These are phyloP conservation scores for Phytophthora colocasiae DNA, from an alignment of 352 stramenopile species.

Conservation along the genomic window DNA sequence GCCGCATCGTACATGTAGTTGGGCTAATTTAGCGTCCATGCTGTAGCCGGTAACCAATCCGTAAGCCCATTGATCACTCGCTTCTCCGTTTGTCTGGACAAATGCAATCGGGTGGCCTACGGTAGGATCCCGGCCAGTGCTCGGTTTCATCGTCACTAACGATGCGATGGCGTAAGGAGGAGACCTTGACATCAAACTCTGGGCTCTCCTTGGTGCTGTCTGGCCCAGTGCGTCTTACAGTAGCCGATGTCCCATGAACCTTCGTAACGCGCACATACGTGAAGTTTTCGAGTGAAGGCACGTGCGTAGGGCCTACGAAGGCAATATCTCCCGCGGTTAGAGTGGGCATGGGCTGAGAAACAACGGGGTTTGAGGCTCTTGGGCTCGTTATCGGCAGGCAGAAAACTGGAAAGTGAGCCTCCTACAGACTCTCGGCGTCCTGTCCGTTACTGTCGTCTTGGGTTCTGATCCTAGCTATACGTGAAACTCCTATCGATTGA, in stretches of 20 bases:
- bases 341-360: no score
- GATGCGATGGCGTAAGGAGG: constrained; percentile 7
- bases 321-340: not conserved
- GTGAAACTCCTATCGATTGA: no score
- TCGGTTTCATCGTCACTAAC: not conserved
- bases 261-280: constrained; percentile 1
- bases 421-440: no score
- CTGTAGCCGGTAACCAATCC: constrained; percentile 3
- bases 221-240: not conserved
- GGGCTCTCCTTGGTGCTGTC: not conserved
- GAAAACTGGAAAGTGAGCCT: no score
- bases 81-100: not conserved
- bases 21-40: not conserved
- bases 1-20: not conserved
- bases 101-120: constrained; percentile 16
- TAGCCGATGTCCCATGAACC: not conserved
- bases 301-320: constrained; percentile 1
- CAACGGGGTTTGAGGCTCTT: no score
- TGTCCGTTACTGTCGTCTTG: no score
- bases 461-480: no score
- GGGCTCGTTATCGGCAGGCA: no score
- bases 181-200: constrained; percentile 9
- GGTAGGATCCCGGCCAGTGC: constrained; percentile 14
- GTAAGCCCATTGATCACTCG: constrained; percentile 10
- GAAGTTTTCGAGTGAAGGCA: constrained; percentile 7